Evolutionary conservation across 768 basidiomycete species (phyloP).

Genomic region (Pisolithus tinctorius): DNA sequence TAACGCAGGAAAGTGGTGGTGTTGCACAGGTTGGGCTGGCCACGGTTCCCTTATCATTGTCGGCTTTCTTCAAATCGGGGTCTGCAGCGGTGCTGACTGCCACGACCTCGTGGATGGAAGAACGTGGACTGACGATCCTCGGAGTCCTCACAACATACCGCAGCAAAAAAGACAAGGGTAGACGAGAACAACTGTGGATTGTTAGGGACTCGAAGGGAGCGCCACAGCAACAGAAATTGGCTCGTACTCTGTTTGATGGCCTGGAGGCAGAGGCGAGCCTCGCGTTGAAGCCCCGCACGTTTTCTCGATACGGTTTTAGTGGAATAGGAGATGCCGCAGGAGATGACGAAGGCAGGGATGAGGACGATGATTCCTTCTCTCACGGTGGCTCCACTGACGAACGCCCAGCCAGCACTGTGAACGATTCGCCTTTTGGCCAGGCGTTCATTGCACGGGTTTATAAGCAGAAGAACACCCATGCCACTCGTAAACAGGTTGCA

Average conservation of each 20-base stretch:
- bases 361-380: constrained; percentile 2
- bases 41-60: constrained; percentile 70
- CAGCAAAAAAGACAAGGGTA: constrained; percentile 46
- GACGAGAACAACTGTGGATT: constrained; percentile 63
- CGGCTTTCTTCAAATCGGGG: constrained; percentile 31
- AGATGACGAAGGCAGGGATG: constrained; percentile 15
- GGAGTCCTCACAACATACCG: constrained; percentile 78
- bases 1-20: constrained; percentile 18
- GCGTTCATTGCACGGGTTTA: constrained; percentile 41
- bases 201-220: constrained; percentile 34
- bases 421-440: constrained; percentile 19
- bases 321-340: neutral
- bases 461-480: constrained; percentile 56
- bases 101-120: constrained; percentile 54
- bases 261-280: constrained; percentile 53
- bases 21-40: constrained; percentile 67
- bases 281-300: constrained; percentile 36
- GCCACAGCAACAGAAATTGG: constrained; percentile 17
- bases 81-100: constrained; percentile 7
- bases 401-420: neutral
- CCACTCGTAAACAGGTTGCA: constrained; percentile 60
- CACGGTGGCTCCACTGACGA: constrained; percentile 19
- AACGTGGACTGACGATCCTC: constrained; percentile 56
- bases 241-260: constrained; percentile 45
- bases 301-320: constrained; percentile 15